Evolutionary conservation across 164 flowering plant genomes (phyloP).

Genomic region (Magnolia changhungtana): DNA sequence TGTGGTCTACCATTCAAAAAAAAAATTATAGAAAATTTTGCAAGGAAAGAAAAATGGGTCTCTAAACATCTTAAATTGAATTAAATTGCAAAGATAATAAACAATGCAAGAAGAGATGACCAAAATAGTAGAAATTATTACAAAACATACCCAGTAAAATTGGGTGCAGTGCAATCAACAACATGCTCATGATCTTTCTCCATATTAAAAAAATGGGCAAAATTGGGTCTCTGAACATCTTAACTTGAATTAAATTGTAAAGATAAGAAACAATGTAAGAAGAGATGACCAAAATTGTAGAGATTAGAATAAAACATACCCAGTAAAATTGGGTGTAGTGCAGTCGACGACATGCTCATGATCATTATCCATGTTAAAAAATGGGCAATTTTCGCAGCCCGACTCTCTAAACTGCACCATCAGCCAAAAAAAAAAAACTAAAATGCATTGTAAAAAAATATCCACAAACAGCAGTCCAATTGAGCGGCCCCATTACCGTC

Average conservation of each 20-base stretch:
- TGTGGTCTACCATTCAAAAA: no score
- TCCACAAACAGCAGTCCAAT: not conserved
- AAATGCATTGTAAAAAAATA: not conserved
- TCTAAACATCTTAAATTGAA: no score
- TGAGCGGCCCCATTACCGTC: no score
- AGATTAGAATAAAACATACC: conserved; percentile 33
- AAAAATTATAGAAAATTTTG: no score
- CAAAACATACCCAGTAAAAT: conserved; percentile 71
- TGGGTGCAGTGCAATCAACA: conserved; percentile 88
- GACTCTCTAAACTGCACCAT: conserved; percentile 75
- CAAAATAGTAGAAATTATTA: no score
- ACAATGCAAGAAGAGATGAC: no score
- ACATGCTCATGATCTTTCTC: conserved; percentile 82
- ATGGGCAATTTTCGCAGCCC: conserved; percentile 96
- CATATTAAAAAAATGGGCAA: conserved; percentile 84
- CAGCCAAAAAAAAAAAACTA: conserved; percentile 4
- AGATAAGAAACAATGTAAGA: no score
- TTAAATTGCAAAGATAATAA: no score
- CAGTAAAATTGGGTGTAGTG: conserved; percentile 92
- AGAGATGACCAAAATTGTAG: no score
- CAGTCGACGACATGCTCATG: conserved; percentile 83
- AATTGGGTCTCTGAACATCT: no score
- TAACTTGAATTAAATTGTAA: no score
- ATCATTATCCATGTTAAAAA: conserved; percentile 84
- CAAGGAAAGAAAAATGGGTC: no score